A percentile compares a stretch with the other conserved stretches of the same genome.
Conservation (phyloP, 768 basidiomycete species). For the Leccinum rimulosum region DNA sequence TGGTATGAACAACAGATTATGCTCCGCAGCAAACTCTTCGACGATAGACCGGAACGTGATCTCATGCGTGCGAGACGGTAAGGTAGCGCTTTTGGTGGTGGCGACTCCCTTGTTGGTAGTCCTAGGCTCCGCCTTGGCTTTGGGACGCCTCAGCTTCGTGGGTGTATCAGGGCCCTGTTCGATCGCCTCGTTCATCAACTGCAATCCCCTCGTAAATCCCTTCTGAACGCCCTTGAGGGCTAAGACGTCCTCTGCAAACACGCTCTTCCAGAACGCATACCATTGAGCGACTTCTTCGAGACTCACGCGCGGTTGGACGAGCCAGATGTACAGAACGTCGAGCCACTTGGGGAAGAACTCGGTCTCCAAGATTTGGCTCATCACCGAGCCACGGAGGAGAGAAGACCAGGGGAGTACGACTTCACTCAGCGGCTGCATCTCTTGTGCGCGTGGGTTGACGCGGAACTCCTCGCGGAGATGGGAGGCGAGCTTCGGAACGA, state of each 20-base stretch:
- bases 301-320: constrained; percentile 83
- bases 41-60: constrained; percentile 93
- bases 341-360: constrained; percentile 99
- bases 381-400: constrained; percentile 70
- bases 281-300: constrained; percentile 92
- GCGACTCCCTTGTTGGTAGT: constrained; percentile 28
- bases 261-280: constrained; percentile 86
- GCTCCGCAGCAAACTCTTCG: constrained; percentile 81
- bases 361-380: constrained; percentile 80
- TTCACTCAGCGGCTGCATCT: constrained; percentile 75
- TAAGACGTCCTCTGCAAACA: constrained; percentile 71
- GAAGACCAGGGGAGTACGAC: constrained; percentile 72
- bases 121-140: constrained; percentile 50
- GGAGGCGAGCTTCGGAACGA: constrained; percentile 88
- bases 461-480: constrained; percentile 81
- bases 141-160: constrained; percentile 63
- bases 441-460: constrained; percentile 88
- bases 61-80: constrained; percentile 62
- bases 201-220: constrained; percentile 85
- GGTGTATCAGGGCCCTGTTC: constrained; percentile 79
- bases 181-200: constrained; percentile 93
- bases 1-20: constrained; percentile 88
- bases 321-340: constrained; percentile 87
- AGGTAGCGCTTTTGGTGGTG: constrained; percentile 34
- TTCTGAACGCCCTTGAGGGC: constrained; percentile 61